Evolutionary conservation across 805 yeast genomes (phyloP).

Genomic region (Yarrowia bubula): DNA sequence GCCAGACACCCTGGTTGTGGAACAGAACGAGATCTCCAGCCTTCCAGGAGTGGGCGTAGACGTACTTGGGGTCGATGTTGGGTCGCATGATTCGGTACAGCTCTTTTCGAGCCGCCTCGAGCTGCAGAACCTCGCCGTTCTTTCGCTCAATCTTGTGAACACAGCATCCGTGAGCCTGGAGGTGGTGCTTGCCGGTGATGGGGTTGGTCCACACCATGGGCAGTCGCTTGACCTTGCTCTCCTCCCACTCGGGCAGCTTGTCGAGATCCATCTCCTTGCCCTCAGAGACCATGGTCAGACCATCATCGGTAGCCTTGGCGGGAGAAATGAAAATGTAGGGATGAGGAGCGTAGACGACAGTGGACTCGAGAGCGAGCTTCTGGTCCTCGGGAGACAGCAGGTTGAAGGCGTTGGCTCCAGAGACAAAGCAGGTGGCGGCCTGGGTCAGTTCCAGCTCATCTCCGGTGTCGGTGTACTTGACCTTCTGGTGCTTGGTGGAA

Average conservation of each 20-base stretch:
- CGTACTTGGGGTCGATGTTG: slow-evolving; percentile 67
- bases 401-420: slow-evolving; percentile 78
- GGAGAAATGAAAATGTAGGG: slow-evolving; percentile 83
- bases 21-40: slow-evolving; percentile 84
- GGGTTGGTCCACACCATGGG: slow-evolving; percentile 95
- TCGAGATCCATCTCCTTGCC: slow-evolving; percentile 66
- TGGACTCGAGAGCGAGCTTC: slow-evolving; percentile 70
- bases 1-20: slow-evolving; percentile 88
- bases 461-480: slow-evolving; percentile 64
- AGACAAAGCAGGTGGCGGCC: slow-evolving; percentile 87
- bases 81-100: slow-evolving; percentile 81
- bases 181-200: slow-evolving; percentile 73
- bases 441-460: slow-evolving; percentile 67
- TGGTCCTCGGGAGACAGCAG: slow-evolving; percentile 66
- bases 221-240: slow-evolving; percentile 66
- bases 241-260: slow-evolving; percentile 81
- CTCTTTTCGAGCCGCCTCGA: slow-evolving; percentile 70
- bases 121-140: slow-evolving; percentile 58
- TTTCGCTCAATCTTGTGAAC: slow-evolving; percentile 59
- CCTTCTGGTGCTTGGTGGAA: slow-evolving; percentile 50
- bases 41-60: slow-evolving; percentile 80
- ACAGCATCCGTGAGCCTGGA: slow-evolving; percentile 89
- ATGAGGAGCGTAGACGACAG: slow-evolving; percentile 86
- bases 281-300: slow-evolving; percentile 80
- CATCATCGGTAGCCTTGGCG: slow-evolving; percentile 80